Evolutionary conservation across 257 asterid genomes (phyloP).

Genomic region (Penstemon barbatus): DNA sequence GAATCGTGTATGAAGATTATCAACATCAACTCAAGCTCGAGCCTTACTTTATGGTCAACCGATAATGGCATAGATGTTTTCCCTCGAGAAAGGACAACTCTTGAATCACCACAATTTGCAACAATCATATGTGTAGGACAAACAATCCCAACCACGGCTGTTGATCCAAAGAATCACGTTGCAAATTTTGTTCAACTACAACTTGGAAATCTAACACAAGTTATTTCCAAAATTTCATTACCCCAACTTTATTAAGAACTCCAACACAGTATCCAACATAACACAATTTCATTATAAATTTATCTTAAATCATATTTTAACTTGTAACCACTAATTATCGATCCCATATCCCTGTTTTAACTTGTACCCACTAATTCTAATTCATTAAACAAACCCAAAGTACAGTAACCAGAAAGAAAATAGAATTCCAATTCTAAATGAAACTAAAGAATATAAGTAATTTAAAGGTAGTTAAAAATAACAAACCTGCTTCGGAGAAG

Average conservation of each 20-base stretch:
- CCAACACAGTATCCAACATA: not conserved
- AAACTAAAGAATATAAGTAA: too few species aligned
- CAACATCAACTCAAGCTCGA: too few species aligned
- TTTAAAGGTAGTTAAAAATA: too few species aligned
- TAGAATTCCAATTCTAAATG: too few species aligned
- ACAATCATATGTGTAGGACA: conserved; percentile 29
- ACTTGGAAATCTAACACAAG: too few species aligned
- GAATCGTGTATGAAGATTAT: too few species aligned
- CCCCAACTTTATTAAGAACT: not conserved
- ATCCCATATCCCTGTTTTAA: not conserved
- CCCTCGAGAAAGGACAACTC: too few species aligned
- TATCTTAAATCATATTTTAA: not conserved
- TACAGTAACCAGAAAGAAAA: not conserved
- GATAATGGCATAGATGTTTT: too few species aligned
- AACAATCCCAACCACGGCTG: conserved; percentile 29
- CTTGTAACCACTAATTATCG: not conserved
- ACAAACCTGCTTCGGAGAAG: too few species aligned
- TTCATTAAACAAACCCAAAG: not conserved
- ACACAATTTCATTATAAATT: not conserved
- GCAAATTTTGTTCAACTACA: too few species aligned
- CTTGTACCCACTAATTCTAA: not conserved
- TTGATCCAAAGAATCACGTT: conserved; percentile 5
- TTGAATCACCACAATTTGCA: conserved; percentile 10
- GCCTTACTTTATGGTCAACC: too few species aligned
- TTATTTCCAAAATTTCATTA: too few species aligned